phyloP scores from a whole-genome alignment of 306 rosid species.

The Pachyrhizus erosus region DNA sequence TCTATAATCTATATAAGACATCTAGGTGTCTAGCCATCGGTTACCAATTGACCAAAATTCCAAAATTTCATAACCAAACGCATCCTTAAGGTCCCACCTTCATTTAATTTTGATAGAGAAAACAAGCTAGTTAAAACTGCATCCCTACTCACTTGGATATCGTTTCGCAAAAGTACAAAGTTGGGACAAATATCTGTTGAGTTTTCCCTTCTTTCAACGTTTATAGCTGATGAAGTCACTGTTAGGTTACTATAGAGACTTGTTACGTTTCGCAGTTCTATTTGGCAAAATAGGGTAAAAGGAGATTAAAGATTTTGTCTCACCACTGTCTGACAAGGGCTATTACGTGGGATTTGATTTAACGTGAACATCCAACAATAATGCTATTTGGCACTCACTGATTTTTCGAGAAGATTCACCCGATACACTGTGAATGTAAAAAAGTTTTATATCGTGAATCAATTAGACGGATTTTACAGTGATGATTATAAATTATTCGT shows the following conservation, averaged over 20 bases:
- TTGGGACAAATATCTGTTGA: too few relatives aligned
- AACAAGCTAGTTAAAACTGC: not conserved
- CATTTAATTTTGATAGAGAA: not conserved
- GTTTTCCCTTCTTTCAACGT: not conserved
- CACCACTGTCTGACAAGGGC: not conserved
- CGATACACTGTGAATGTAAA: too few relatives aligned
- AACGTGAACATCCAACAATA: not conserved
- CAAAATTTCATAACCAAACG: conserved; percentile 2
- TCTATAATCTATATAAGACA: not conserved
- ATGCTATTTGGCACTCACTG: not conserved
- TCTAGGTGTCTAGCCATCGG: not conserved
- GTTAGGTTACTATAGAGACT: not conserved
- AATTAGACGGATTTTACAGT: too few relatives aligned
- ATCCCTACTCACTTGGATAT: not conserved
- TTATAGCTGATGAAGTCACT: not conserved
- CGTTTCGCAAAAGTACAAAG: not conserved
- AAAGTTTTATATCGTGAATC: too few relatives aligned
- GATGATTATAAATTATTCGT: too few relatives aligned
- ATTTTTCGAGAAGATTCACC: not conserved
- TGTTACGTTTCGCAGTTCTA: not conserved
- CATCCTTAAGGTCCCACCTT: not conserved
- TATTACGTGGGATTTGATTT: not conserved
- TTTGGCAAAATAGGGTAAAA: not conserved
- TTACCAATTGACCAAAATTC: not conserved
- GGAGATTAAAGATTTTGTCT: not conserved